phyloP scores from a whole-genome alignment of 2,329 filamentous ascomycete species.

The Bipolaris zeicola region DNA sequence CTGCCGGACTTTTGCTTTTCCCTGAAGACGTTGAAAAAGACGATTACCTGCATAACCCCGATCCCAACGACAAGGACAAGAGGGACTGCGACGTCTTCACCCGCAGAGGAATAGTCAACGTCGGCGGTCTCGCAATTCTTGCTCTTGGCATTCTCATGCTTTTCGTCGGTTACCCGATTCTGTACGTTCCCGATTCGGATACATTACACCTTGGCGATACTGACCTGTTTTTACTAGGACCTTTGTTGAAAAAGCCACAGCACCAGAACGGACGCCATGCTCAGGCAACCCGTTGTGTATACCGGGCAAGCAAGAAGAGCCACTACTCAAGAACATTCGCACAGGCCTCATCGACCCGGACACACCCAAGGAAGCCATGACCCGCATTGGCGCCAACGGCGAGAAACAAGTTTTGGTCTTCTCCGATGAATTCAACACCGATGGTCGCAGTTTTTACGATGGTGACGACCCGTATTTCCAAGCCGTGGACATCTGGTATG shows the following conservation, averaged over 20 bases:
- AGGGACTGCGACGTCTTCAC: constrained; percentile 70
- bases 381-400: constrained; percentile 63
- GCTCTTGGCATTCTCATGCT: constrained; percentile 65
- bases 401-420: constrained; percentile 69
- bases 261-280: constrained; percentile 47
- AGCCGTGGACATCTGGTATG: constrained; percentile 73
- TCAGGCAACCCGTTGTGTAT: constrained; percentile 57
- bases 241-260: constrained; percentile 57
- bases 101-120: constrained; percentile 66
- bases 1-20: constrained; percentile 68
- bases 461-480: constrained; percentile 73
- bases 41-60: constrained; percentile 73
- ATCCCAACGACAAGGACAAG: constrained; percentile 65
- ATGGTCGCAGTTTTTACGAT: constrained; percentile 72
- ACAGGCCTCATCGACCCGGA: constrained; percentile 68
- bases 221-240: constrained; percentile 53
- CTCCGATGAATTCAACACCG: constrained; percentile 73
- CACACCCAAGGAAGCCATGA: constrained; percentile 64
- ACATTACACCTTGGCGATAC: not conserved
- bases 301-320: constrained; percentile 52
- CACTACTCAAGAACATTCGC: constrained; percentile 66
- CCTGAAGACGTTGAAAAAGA: constrained; percentile 77
- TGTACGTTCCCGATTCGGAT: constrained; percentile 59
- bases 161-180: constrained; percentile 72
- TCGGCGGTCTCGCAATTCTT: constrained; percentile 66